Base-by-base conservation (phyloP, 148 eudicot species). In the Spergularia marina region DNA sequence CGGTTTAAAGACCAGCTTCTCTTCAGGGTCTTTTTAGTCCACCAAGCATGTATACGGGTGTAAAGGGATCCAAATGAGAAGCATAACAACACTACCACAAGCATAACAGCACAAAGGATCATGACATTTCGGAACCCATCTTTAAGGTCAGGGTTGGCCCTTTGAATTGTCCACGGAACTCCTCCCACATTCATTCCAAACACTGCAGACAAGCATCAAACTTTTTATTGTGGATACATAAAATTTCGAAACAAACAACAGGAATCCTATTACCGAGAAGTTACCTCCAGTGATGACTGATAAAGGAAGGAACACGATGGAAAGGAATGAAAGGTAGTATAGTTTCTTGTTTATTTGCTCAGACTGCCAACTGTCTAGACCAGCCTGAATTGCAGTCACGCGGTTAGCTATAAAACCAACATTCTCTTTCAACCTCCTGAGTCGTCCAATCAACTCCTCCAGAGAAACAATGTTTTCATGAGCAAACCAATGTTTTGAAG, bases 151-250 rank as follows among this genome's bases (percentile, higher is more conserved):
- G 97, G 97, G 52, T 83, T 94, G 30, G 78, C 83, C 44, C 74
- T 80, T 78, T 95, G 99, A 8, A 41, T 76, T 1, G 99, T 90
- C 99, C 99, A 95, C 56, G 99, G 99, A 69, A 95, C 96, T 68
- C 99, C 99, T 76, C 99, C 97, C 71, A 92, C 97, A 53, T 95
- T 95, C 99, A 95, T 95, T 69, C 99, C 99, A 80, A 95, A 95
- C 73, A 95, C 99, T 95, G 85, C 77, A 72, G 18, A 7, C 16
- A 69, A 76, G 78, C 20, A 78, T 54, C n/a, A 30, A 14, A 6
- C 47, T n/a, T 34, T 41, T 75, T 18, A 70, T 58, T n/a, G 53
- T 65, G 21, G 15, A 67, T 44, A 67, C 18, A 44, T 20, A 44
- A 23, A 69, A 52, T 52, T 20, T 47, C 47, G 6, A 30, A 53